Evolutionary conservation across 108 stramenopile genomes (phyloP).

Genomic region (Cyclotella baltica): DNA sequence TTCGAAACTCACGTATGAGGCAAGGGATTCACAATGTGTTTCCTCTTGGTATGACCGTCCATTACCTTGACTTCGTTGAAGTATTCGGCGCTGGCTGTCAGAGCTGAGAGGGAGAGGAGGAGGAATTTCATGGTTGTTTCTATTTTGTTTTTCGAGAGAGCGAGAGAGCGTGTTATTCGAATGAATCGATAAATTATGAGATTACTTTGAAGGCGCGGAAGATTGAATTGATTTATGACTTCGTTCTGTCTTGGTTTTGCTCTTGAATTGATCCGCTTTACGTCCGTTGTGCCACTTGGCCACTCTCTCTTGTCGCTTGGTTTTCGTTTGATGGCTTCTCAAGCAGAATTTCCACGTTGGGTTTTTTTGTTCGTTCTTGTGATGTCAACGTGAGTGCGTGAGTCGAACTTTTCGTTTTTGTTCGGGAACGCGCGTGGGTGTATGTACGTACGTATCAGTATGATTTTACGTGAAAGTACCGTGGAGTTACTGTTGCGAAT

Average conservation of each 20-base stretch:
- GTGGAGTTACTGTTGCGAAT: too few species aligned
- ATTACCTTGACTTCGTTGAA: conserved; percentile 49
- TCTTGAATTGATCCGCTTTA: background rate
- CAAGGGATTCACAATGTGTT: conserved; percentile 36
- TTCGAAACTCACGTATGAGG: conserved; percentile 56
- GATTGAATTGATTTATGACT: background rate
- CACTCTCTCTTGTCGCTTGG: background rate
- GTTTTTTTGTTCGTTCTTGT: too few species aligned
- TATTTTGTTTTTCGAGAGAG: too few species aligned
- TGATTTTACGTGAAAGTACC: too few species aligned
- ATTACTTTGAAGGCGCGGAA: too few species aligned
- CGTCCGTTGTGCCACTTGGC: background rate
- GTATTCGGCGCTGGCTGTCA: conserved; percentile 19
- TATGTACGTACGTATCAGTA: too few species aligned
- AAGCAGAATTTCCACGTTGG: background rate
- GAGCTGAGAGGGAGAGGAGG: conserved; percentile 21
- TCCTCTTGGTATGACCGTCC: conserved; percentile 44
- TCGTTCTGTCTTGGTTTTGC: background rate
- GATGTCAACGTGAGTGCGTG: too few species aligned
- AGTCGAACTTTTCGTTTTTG: background rate
- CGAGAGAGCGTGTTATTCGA: too few species aligned
- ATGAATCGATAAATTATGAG: too few species aligned
- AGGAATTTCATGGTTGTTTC: conserved; percentile 24
- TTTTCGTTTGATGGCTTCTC: background rate
- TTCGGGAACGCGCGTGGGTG: background rate